These are phyloP conservation scores for Mortierella claussenii DNA, from an alignment of 192 early-diverging fungal species.

Conservation along the genomic window DNA sequence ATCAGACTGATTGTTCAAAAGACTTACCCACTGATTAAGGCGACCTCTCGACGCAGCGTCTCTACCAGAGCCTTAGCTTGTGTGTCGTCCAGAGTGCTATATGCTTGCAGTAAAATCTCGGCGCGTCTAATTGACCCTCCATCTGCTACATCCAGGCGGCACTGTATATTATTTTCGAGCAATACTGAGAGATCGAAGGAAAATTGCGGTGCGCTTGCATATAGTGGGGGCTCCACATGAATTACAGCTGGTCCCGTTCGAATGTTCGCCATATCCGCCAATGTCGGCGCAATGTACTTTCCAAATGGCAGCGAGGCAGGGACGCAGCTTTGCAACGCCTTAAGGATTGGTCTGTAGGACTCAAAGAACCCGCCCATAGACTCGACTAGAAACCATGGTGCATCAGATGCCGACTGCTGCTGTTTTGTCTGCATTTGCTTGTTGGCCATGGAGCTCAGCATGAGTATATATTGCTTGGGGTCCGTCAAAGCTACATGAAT, in stretches of 20 bases:
- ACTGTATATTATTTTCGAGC: slow-evolving; percentile 2
- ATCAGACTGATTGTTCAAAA: not conserved
- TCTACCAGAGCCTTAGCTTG: slow-evolving; percentile 61
- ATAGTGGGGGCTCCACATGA: slow-evolving; percentile 53
- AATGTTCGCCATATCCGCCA: not conserved
- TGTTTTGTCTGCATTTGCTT: not conserved
- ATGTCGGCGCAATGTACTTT: slow-evolving; percentile 49
- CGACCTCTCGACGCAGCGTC: slow-evolving; percentile 59
- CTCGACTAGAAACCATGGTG: slow-evolving; percentile 57
- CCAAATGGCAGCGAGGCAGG: slow-evolving; percentile 51
- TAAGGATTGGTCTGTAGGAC: slow-evolving; percentile 47
- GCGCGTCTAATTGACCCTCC: not conserved
- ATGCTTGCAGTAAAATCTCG: not conserved
- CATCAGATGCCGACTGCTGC: too few relatives aligned
- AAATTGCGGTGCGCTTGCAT: slow-evolving; percentile 48
- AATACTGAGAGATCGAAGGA: slow-evolving; percentile 43
- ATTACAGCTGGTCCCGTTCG: not conserved
- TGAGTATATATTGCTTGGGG: slow-evolving; percentile 22
- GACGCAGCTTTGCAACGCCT: slow-evolving; percentile 38
- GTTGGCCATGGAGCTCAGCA: slow-evolving; percentile 2
- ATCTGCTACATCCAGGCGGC: slow-evolving; percentile 16
- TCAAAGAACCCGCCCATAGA: slow-evolving; percentile 47
- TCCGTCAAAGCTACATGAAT: slow-evolving; percentile 50
- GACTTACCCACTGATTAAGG: slow-evolving; percentile 64
- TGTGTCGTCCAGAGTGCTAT: slow-evolving; percentile 58